Conservation (phyloP, 2,329 filamentous ascomycete genomes). For the Trichoderma breve region DNA sequence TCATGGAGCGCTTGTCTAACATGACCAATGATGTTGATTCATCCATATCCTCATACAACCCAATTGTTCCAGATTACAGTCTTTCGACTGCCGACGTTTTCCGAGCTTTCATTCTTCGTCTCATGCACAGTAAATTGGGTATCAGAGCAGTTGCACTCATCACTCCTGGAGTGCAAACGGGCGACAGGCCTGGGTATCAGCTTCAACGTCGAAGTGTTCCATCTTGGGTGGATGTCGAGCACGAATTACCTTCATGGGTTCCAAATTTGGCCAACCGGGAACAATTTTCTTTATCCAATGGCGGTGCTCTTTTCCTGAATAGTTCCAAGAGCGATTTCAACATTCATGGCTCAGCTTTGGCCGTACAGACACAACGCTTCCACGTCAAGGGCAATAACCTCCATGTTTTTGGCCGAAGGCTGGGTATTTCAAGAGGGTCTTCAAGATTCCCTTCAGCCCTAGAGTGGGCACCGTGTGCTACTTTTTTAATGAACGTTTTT, state of each 20-base stretch:
- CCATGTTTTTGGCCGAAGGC: background rate
- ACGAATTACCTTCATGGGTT: background rate
- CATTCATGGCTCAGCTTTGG: background rate
- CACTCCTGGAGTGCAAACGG: background rate
- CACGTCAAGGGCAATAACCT: background rate
- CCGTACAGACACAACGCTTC: background rate
- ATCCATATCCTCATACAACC: background rate
- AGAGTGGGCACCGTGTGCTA: background rate
- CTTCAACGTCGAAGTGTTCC: background rate
- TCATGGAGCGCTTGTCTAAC: background rate
- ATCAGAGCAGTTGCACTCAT: background rate
- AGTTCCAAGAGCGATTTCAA: background rate
- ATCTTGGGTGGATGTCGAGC: background rate
- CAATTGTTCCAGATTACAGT: background rate
- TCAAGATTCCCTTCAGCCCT: background rate
- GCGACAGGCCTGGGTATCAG: background rate
- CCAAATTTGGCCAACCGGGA: background rate
- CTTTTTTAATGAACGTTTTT: background rate
- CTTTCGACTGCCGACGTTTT: background rate
- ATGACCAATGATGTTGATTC: background rate
- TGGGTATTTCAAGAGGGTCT: background rate
- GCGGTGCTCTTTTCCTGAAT: background rate
- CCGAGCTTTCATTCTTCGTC: background rate
- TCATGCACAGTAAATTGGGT: background rate
- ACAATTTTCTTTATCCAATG: background rate